Base-by-base conservation (phyloP, 2,329 filamentous ascomycete species). In the Arthrobotrys sinensis region DNA sequence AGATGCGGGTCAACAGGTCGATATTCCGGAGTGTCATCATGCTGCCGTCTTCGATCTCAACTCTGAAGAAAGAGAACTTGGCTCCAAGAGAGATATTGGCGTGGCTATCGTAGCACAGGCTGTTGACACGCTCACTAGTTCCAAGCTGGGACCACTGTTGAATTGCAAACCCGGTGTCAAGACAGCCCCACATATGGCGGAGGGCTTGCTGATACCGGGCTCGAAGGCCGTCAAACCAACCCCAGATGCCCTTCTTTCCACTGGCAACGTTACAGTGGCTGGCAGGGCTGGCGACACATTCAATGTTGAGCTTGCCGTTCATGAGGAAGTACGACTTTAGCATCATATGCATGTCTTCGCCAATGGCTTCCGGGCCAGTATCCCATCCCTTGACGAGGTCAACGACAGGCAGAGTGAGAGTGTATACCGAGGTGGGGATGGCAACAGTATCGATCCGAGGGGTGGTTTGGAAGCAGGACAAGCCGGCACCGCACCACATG, bases 341-440 rank as follows among this genome's bases (percentile, higher is more conserved):
- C 82, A 91, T 91, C 91, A 93, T 93, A 85, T 93, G 91, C 82
- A 93, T 84, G 82, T 93, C 91, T 84, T 93, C 91, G 50, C 91
- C 91, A 80, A 93, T 93, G 19, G 91, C 91, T 78, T 92, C 91
- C 0, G 89, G 87, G 64, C 89, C 90, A 67, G 89, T 88, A 82
- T 93, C 91, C 91, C 91, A 93, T 28, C 91, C 91, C 8, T 90
- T 90, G 34, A 92, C 91, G 32, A 88, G 87, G 81, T 92, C 90
- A 46, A 91, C 88, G 14, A 93, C 85, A 53, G 88, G 87, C 46
- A 93, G 87, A 0, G 91, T 89, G 0, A 93, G 83, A 4, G 91
- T 92, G 82, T 93, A 93, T 38, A 93, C 91, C 0, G 91, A 93
- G 0, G 91, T 93, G 1, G 91, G 91, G 11, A 91, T 91, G 14